These are phyloP conservation scores for Wickerhamomyces xylosicus DNA, from an alignment of 805 yeast genomes.

Conservation along the genomic window DNA sequence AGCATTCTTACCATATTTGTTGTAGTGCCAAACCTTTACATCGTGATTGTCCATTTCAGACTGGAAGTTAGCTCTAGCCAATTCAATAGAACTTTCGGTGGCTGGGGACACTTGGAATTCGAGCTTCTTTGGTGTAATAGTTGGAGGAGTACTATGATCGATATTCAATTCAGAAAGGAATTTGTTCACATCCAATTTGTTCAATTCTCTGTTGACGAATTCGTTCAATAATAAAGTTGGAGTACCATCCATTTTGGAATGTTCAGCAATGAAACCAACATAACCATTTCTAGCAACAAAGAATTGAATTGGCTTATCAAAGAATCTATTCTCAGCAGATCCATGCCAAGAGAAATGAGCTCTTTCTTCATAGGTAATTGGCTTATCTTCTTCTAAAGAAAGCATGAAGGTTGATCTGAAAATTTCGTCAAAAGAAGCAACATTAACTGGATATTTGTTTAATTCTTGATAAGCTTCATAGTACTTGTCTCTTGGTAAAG, in stretches of 20 bases:
- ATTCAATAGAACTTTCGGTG: conserved; percentile 37
- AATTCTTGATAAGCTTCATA: conserved; percentile 48
- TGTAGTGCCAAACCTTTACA: conserved; percentile 68
- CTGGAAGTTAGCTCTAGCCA: conserved; percentile 48
- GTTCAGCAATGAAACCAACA: conserved; percentile 94
- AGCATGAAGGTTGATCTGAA: conserved; percentile 72
- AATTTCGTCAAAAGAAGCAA: conserved; percentile 51
- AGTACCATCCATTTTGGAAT: conserved; percentile 96
- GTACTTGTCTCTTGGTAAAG: conserved; percentile 83
- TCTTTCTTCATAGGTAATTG: conserved; percentile 73
- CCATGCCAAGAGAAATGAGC: conserved; percentile 91
- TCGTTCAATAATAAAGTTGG: conserved; percentile 87
- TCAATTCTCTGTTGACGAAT: conserved; percentile 48
- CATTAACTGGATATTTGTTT: conserved; percentile 48
- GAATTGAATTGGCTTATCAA: conserved; percentile 85
- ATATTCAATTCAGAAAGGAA: conserved; percentile 15
- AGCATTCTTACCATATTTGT: conserved; percentile 76
- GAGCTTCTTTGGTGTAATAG: conserved; percentile 22
- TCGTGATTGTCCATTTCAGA: conserved; percentile 50
- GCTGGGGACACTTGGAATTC: conserved; percentile 50
- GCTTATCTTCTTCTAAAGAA: conserved; percentile 64
- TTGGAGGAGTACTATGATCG: conserved; percentile 1
- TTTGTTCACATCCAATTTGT: conserved; percentile 29
- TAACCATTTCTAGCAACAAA: conserved; percentile 72
- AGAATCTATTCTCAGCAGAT: conserved; percentile 83